phyloP scores from a whole-genome alignment of 31 red algal genomes.

The Asparagopsis taxiformis region DNA sequence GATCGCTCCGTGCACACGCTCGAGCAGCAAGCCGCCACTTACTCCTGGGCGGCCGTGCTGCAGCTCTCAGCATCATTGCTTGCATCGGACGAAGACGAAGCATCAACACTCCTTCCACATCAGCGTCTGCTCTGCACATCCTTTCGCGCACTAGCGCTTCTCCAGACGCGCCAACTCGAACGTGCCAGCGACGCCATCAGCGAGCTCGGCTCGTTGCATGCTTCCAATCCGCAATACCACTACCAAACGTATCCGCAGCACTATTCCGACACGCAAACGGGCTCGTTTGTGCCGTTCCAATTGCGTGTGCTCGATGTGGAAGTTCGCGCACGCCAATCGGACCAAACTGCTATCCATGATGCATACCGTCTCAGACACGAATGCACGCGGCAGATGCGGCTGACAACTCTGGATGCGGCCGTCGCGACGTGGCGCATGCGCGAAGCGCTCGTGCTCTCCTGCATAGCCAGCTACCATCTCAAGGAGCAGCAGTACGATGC shows the following conservation, averaged over 20 bases:
- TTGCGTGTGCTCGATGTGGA: conserved; percentile 56
- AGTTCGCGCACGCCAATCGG: conserved; percentile 26
- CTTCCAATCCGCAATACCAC: conserved; percentile 33
- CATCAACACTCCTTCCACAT: conserved; percentile 40
- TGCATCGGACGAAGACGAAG: conserved; percentile 17
- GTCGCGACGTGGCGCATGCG: neutral
- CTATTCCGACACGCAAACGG: conserved; percentile 4
- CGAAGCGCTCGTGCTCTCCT: conserved; percentile 13
- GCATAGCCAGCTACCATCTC: conserved; percentile 27
- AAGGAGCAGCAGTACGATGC: conserved; percentile 55
- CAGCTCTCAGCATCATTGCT: conserved; percentile 22
- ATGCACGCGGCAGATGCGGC: neutral
- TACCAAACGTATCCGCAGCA: conserved; percentile 31
- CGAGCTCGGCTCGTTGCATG: conserved; percentile 13
- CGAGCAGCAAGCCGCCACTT: conserved; percentile 1
- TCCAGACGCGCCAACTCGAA: conserved; percentile 62
- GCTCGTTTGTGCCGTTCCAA: conserved; percentile 56
- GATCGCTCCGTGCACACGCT: conserved; percentile 13
- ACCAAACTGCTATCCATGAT: conserved; percentile 33
- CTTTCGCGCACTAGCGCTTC: conserved; percentile 33
- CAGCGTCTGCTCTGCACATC: conserved; percentile 10
- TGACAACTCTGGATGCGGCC: no score
- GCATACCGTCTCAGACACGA: conserved; percentile 10
- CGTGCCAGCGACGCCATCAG: conserved; percentile 35
- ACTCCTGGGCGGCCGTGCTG: conserved; percentile 23